phyloP scores from a whole-genome alignment of 2,329 filamentous ascomycete species.

The Paraconiothyrium brasiliense region DNA sequence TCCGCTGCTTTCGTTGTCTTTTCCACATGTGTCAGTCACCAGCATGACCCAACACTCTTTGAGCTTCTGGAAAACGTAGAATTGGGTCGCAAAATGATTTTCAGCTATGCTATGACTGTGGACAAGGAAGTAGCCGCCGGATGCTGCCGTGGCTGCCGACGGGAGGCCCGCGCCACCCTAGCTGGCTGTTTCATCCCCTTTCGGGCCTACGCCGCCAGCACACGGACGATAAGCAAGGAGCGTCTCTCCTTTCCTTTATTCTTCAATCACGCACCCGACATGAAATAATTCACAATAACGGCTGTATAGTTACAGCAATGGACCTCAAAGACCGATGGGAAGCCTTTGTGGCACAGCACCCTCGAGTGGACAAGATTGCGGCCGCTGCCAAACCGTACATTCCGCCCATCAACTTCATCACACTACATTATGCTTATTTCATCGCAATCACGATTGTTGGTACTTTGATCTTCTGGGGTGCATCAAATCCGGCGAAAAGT shows the following conservation, averaged over 20 bases:
- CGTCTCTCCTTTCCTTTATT: slow-evolving; percentile 2
- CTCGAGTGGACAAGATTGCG: slow-evolving; percentile 8
- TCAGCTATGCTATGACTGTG: no score
- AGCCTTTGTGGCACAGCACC: slow-evolving; percentile 10
- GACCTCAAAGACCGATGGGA: slow-evolving; percentile 13
- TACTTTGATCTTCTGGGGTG: slow-evolving; percentile 33
- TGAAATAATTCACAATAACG: neutral
- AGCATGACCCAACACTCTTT: no score
- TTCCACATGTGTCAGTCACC: no score
- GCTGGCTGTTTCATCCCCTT: slow-evolving; percentile 6
- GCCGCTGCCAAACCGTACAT: slow-evolving; percentile 25
- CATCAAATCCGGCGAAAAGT: slow-evolving; percentile 30
- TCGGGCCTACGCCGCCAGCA: slow-evolving; percentile 10
- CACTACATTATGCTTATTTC: slow-evolving; percentile 35
- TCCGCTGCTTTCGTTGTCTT: no score
- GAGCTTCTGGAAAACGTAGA: no score
- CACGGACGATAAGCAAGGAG: slow-evolving; percentile 6
- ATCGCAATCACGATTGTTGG: slow-evolving; percentile 26
- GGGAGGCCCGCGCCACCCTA: neutral
- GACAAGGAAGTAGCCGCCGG: neutral
- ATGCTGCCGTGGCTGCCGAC: neutral
- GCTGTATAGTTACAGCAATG: slow-evolving; percentile 7
- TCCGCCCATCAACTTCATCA: slow-evolving; percentile 36
- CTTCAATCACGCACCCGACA: slow-evolving; percentile 7
- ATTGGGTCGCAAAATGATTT: no score